Percentiles rank a stretch among this genome's conserved stretches.
These are phyloP conservation scores for Neodidymelliopsis sp. DNA, from an alignment of 2,329 filamentous ascomycete genomes.

Conservation along the genomic window DNA sequence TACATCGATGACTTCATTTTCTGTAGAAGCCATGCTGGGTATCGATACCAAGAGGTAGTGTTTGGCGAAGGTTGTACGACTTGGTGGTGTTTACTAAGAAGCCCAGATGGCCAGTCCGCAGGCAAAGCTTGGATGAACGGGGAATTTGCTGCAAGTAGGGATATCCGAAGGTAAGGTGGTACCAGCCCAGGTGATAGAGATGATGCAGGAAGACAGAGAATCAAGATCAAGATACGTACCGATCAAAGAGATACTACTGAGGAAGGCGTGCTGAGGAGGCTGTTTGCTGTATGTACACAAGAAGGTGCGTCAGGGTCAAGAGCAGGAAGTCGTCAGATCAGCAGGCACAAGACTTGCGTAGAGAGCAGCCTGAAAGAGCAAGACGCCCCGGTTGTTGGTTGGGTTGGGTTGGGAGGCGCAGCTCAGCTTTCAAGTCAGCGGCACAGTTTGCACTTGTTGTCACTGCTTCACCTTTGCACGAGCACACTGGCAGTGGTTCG, in stretches of 20 bases:
- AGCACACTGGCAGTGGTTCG: slow-evolving; percentile 32
- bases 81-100: background rate
- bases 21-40: slow-evolving; percentile 5
- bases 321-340: slow-evolving; percentile 5
- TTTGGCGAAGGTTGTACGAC: background rate
- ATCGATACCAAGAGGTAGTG: background rate
- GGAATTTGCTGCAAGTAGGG: slow-evolving; percentile 11
- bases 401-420: slow-evolving; percentile 14
- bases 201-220: slow-evolving; percentile 4
- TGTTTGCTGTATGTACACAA: slow-evolving; percentile 6
- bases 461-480: slow-evolving; percentile 23
- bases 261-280: slow-evolving; percentile 14
- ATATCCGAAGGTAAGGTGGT: slow-evolving; percentile 10
- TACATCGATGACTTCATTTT: slow-evolving; percentile 11
- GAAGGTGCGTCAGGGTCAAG: slow-evolving; percentile 9
- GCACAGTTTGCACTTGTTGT: slow-evolving; percentile 22
- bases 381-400: slow-evolving; percentile 9
- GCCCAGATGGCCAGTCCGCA: slow-evolving; percentile 5
- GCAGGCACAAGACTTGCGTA: slow-evolving; percentile 9
- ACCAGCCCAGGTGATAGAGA: slow-evolving; percentile 8
- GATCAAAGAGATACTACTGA: slow-evolving; percentile 18
- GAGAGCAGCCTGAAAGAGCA: slow-evolving; percentile 9
- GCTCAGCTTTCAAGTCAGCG: slow-evolving; percentile 18
- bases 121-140: slow-evolving; percentile 7
- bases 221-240: slow-evolving; percentile 31